Conservation (phyloP, 2,329 filamentous ascomycete genomes). For the Teratosphaeria gauchensis region DNA sequence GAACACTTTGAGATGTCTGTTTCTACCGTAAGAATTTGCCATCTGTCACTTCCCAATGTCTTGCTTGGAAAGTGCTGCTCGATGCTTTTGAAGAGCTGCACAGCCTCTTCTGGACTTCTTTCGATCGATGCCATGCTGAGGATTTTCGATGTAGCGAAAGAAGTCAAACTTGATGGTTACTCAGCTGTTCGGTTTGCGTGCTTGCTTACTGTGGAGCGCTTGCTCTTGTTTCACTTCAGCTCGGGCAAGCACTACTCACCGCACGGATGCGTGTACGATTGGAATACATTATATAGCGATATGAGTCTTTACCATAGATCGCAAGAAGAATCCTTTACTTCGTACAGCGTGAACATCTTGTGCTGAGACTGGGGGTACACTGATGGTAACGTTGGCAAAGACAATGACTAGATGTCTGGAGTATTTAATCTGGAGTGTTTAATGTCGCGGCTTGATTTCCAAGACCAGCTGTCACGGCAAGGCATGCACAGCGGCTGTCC, state of each 20-base stretch:
- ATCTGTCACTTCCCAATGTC: constrained; percentile 35
- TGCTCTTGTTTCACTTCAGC: background rate
- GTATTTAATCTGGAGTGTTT: no score
- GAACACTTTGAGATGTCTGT: no score
- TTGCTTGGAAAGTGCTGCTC: constrained; percentile 36
- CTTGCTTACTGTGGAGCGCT: background rate
- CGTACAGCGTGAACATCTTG: no score
- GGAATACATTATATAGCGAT: no score
- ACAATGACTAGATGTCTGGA: no score
- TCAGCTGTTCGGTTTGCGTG: background rate
- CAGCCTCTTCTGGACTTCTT: constrained; percentile 30
- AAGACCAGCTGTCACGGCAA: no score
- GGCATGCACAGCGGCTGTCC: background rate
- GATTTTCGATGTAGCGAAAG: background rate
- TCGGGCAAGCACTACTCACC: background rate
- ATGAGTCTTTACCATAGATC: no score
- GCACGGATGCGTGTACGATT: background rate
- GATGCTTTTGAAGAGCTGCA: constrained; percentile 32
- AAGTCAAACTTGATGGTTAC: background rate
- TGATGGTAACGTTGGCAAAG: no score
- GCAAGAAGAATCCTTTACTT: no score
- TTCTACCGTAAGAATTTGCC: constrained; percentile 37
- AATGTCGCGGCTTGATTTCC: no score
- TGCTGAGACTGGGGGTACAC: no score
- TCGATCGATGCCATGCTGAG: constrained; percentile 18